Evolutionary conservation across 768 basidiomycete species (phyloP).

Genomic region (Boletus rubroflammeus): DNA sequence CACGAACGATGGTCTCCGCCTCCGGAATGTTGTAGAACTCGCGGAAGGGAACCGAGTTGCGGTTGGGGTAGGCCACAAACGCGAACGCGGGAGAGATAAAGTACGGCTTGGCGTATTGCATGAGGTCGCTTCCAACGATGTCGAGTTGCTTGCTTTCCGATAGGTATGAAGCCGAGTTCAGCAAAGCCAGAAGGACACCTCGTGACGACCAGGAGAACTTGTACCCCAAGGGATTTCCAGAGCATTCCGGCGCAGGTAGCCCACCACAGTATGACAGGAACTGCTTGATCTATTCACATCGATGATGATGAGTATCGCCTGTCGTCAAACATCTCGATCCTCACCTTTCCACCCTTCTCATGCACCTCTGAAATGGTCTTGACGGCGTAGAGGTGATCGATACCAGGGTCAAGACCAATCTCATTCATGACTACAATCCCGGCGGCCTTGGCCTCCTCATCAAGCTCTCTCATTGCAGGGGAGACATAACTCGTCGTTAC

Average conservation of each 20-base stretch:
- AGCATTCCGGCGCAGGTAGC: slow-evolving; percentile 86
- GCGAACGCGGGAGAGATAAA: slow-evolving; percentile 94
- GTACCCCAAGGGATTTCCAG: slow-evolving; percentile 95
- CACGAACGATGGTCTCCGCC: slow-evolving; percentile 87
- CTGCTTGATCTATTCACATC: slow-evolving; percentile 61
- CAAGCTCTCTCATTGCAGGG: slow-evolving; percentile 84
- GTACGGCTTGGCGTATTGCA: slow-evolving; percentile 89
- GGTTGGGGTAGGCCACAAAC: slow-evolving; percentile 96
- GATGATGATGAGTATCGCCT: not conserved
- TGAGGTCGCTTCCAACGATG: slow-evolving; percentile 78
- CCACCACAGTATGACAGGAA: slow-evolving; percentile 97
- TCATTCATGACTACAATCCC: slow-evolving; percentile 97
- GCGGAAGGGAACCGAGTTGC: slow-evolving; percentile 86
- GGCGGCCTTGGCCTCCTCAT: slow-evolving; percentile 75
- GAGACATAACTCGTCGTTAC: slow-evolving; percentile 97
- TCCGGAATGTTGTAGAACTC: slow-evolving; percentile 93
- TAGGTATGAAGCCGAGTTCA: slow-evolving; percentile 85
- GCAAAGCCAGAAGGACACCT: slow-evolving; percentile 90
- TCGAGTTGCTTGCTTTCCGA: slow-evolving; percentile 59
- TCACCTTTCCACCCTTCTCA: slow-evolving; percentile 87
- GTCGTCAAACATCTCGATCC: slow-evolving; percentile 4
- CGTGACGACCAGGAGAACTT: slow-evolving; percentile 99
- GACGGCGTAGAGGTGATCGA: slow-evolving; percentile 90
- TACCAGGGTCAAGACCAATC: slow-evolving; percentile 94
- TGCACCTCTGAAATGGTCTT: slow-evolving; percentile 95